phyloP scores from a whole-genome alignment of 805 yeast species.

The Saccharomycopsis lassenensis region DNA sequence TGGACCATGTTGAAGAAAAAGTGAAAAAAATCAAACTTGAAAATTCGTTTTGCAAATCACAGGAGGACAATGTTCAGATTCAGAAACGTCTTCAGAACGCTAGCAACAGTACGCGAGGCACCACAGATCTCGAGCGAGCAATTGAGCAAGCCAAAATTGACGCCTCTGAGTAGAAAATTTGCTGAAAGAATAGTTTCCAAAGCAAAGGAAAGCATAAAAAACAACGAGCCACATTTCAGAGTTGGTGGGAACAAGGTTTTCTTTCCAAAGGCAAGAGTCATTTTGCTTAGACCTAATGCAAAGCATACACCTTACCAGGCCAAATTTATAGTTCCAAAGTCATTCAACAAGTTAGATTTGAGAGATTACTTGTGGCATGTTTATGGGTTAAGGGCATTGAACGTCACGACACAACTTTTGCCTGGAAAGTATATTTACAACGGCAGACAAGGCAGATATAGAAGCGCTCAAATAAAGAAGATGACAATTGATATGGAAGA shows the following conservation, averaged over 20 bases:
- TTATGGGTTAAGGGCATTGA: slow-evolving; percentile 83
- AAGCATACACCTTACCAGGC: slow-evolving; percentile 96
- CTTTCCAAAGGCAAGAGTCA: slow-evolving; percentile 78
- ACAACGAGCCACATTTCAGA: slow-evolving; percentile 67
- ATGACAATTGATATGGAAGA: slow-evolving; percentile 96
- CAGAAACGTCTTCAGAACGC: too few relatives aligned
- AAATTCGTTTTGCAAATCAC: too few relatives aligned
- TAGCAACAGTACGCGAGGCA: too few relatives aligned
- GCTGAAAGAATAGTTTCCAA: slow-evolving; percentile 24
- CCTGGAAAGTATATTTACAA: slow-evolving; percentile 59
- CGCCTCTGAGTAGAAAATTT: too few relatives aligned
- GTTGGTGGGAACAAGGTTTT: slow-evolving; percentile 68
- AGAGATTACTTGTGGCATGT: slow-evolving; percentile 88
- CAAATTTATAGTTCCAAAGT: slow-evolving; percentile 85
- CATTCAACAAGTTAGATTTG: slow-evolving; percentile 87
- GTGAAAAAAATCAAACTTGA: neutral
- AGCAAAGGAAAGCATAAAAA: slow-evolving; percentile 41
- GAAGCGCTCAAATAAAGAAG: slow-evolving; percentile 76
- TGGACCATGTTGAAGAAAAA: too few relatives aligned
- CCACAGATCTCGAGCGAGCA: too few relatives aligned
- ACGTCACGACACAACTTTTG: slow-evolving; percentile 74
- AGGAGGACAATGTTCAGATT: too few relatives aligned
- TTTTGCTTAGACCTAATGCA: slow-evolving; percentile 84
- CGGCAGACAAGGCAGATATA: slow-evolving; percentile 48
- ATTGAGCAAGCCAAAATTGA: too few relatives aligned